These are phyloP conservation scores for Melocanna baccifera DNA, from an alignment of 176 grass and related monocot genomes.

Conservation along the genomic window DNA sequence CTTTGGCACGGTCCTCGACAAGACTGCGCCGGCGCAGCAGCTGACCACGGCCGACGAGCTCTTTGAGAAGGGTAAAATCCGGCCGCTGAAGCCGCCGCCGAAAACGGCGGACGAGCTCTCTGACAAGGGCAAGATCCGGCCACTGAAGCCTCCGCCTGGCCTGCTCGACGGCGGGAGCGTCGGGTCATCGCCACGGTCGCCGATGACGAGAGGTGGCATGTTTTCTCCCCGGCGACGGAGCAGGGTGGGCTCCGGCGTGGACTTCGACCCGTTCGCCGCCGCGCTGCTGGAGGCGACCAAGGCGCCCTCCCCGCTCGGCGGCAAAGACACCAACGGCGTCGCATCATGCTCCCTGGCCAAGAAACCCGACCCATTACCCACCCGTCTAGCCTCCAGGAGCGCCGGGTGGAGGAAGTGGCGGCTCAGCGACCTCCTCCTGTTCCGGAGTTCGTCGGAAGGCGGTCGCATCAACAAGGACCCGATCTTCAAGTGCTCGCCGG, in stretches of 20 bases:
- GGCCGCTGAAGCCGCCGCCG: constrained; percentile 51
- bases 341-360: constrained; percentile 3
- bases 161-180: constrained; percentile 51
- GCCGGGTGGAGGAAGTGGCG: constrained; percentile 64
- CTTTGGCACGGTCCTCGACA: constrained; percentile 47
- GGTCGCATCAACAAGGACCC: constrained; percentile 50
- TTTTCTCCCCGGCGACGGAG: constrained; percentile 47
- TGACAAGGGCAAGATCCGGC: constrained; percentile 53
- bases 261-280: constrained; percentile 81
- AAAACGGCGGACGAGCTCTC: constrained; percentile 48
- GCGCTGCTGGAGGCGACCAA: constrained; percentile 68
- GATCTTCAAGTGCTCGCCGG: constrained; percentile 42
- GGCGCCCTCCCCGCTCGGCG: constrained; percentile 57
- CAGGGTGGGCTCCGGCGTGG: constrained; percentile 51
- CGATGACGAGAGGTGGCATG: constrained; percentile 32
- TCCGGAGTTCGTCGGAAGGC: constrained; percentile 72
- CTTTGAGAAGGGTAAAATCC: constrained; percentile 57
- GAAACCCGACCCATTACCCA: not conserved
- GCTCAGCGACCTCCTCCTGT: constrained; percentile 75
- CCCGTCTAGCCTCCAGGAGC: constrained; percentile 26
- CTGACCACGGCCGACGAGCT: constrained; percentile 66
- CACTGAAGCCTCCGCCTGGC: constrained; percentile 81
- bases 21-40: constrained; percentile 9
- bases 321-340: not conserved
- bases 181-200: constrained; percentile 53